Conservation (phyloP, 2,329 filamentous ascomycete genomes). For the Volutella citrinella region DNA sequence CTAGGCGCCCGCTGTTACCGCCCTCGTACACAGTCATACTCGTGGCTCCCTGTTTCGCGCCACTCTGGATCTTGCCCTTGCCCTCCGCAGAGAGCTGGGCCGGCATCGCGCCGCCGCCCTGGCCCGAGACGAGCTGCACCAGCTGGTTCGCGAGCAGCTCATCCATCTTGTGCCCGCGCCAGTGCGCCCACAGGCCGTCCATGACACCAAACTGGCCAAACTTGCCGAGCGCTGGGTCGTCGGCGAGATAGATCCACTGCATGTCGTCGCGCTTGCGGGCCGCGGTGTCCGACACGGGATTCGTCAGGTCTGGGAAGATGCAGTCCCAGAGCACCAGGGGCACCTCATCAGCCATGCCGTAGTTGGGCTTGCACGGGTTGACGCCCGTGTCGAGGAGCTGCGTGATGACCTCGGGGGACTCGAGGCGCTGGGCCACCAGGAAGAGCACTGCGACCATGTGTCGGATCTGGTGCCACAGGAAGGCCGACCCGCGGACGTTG, state of each 20-base stretch:
- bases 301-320: conserved; percentile 63
- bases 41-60: conserved; percentile 24
- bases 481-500: conserved; percentile 83
- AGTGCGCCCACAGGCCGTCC: conserved; percentile 76
- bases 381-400: conserved; percentile 70
- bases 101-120: conserved; percentile 26
- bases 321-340: conserved; percentile 97
- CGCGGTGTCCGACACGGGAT: conserved; percentile 28
- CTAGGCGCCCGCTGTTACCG: conserved; percentile 46
- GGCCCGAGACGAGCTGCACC: conserved; percentile 57
- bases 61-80: conserved; percentile 40
- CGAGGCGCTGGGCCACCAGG: conserved; percentile 83
- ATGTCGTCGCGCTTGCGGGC: conserved; percentile 53
- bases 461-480: conserved; percentile 97
- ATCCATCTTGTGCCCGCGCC: conserved; percentile 84
- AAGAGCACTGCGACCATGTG: conserved; percentile 95
- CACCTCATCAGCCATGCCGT: conserved; percentile 86
- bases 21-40: conserved; percentile 50
- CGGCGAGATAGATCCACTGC: conserved; percentile 76
- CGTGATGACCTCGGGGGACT: conserved; percentile 69
- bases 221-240: conserved; percentile 57
- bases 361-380: conserved; percentile 75
- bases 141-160: conserved; percentile 78
- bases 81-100: conserved; percentile 27
- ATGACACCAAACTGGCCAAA: conserved; percentile 65